Conservation (phyloP, 495 filamentous ascomycete species). For the Pyrenula massariospora region DNA sequence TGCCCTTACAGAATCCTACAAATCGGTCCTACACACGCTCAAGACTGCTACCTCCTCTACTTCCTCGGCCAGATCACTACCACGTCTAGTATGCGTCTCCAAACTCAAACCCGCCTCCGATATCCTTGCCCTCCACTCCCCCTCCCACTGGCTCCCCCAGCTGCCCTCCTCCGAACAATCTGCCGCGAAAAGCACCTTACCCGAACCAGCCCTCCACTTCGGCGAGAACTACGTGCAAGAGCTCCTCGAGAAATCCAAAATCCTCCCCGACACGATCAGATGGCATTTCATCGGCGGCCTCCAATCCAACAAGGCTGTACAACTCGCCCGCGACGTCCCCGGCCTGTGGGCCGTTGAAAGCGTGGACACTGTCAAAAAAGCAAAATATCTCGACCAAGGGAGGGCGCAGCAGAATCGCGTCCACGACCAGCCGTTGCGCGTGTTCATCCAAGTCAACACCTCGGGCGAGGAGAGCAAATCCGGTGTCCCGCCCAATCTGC, state of each 20-base stretch:
- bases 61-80: constrained; percentile 11
- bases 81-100: constrained; percentile 84
- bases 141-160: constrained; percentile 13
- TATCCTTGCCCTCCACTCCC: constrained; percentile 66
- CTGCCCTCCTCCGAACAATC: background rate
- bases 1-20: background rate
- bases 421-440: constrained; percentile 33
- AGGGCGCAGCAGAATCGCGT: constrained; percentile 38
- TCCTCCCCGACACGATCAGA: constrained; percentile 63
- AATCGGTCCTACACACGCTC: background rate
- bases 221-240: constrained; percentile 98
- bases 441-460: constrained; percentile 93
- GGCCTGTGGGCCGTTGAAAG: constrained; percentile 92
- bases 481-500: constrained; percentile 52
- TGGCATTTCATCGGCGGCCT: constrained; percentile 97
- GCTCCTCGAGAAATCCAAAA: constrained; percentile 67
- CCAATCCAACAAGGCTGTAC: constrained; percentile 85
- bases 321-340: constrained; percentile 67
- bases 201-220: constrained; percentile 60
- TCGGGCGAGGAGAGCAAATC: constrained; percentile 79
- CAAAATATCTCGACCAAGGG: constrained; percentile 64
- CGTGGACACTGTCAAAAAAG: constrained; percentile 81
- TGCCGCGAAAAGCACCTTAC: constrained; percentile 8
- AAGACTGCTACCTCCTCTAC: constrained; percentile 14
- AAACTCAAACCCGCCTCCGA: constrained; percentile 89